phyloP scores from a whole-genome alignment of 768 basidiomycete genomes.

The Heimioporus sp. region DNA sequence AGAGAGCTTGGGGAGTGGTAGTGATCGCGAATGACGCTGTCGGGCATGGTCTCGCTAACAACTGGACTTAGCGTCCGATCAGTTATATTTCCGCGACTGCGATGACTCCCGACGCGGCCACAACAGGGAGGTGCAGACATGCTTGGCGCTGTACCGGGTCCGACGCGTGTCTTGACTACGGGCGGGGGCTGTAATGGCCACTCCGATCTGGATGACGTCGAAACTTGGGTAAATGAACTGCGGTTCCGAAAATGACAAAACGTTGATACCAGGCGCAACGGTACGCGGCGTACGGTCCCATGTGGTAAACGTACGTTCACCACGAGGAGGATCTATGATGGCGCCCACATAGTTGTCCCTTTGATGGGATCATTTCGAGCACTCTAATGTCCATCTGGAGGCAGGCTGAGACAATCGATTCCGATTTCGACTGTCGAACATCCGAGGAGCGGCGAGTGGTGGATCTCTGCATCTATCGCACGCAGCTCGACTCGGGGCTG shows the following conservation, averaged over 20 bases:
- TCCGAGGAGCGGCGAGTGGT: too few species aligned
- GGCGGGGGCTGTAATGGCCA: neutral
- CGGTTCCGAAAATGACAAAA: conserved; percentile 17
- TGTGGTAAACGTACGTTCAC: conserved; percentile 13
- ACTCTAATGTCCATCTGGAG: too few species aligned
- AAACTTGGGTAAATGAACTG: conserved; percentile 6
- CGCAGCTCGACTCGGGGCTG: too few species aligned
- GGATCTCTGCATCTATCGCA: too few species aligned
- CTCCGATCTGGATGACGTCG: conserved; percentile 1
- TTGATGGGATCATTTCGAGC: too few species aligned
- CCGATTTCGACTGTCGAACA: too few species aligned
- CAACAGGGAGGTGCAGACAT: conserved; percentile 5
- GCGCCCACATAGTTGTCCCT: too few species aligned
- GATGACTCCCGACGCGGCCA: conserved; percentile 5
- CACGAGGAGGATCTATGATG: conserved; percentile 15
- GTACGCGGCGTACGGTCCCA: conserved; percentile 1
- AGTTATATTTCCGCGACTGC: conserved; percentile 1
- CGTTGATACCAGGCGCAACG: conserved; percentile 11
- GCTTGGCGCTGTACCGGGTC: conserved; percentile 8
- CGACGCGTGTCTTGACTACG: conserved; percentile 15
- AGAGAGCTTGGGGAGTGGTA: neutral
- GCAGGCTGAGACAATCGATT: too few species aligned
- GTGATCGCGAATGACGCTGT: neutral
- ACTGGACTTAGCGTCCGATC: conserved; percentile 2
- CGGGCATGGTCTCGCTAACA: conserved; percentile 4